Evolutionary conservation across 2,329 filamentous ascomycete species (phyloP).

Genomic region (Fusarium lateritium): DNA sequence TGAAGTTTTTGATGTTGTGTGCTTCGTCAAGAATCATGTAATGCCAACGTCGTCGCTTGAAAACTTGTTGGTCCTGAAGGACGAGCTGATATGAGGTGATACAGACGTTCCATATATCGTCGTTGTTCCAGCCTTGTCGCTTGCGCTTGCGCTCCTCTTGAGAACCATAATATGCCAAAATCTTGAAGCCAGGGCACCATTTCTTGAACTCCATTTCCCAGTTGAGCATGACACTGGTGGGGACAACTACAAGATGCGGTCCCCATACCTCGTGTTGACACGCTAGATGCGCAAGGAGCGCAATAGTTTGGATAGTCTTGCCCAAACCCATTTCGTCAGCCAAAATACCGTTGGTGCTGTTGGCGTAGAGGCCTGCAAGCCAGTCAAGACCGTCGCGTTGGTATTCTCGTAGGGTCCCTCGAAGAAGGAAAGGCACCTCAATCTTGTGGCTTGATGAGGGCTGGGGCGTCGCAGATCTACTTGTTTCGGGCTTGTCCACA

Average conservation of each 20-base stretch:
- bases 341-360: constrained; percentile 94
- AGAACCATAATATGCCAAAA: constrained; percentile 95
- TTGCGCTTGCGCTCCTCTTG: constrained; percentile 94
- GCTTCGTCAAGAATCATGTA: constrained; percentile 99
- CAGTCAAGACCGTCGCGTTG: constrained; percentile 98
- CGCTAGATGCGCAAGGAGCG: constrained; percentile 91
- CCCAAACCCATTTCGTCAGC: constrained; percentile 99
- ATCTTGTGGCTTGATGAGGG: constrained; percentile 68
- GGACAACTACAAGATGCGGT: constrained; percentile 94
- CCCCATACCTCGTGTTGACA: constrained; percentile 94
- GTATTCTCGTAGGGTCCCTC: constrained; percentile 93
- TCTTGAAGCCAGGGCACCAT: constrained; percentile 98
- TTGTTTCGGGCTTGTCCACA: constrained; percentile 48
- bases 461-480: constrained; percentile 55
- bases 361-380: constrained; percentile 92
- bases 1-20: constrained; percentile 99
- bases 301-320: constrained; percentile 98
- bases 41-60: constrained; percentile 94
- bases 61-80: constrained; percentile 92
- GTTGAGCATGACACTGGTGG: constrained; percentile 98
- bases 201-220: constrained; percentile 99
- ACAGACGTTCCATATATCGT: constrained; percentile 95
- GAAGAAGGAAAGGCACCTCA: constrained; percentile 84
- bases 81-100: constrained; percentile 99
- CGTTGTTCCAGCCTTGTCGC: constrained; percentile 92